Evolutionary conservation across 129 eudicot genomes (phyloP).

Genomic region (Mikania micrantha): DNA sequence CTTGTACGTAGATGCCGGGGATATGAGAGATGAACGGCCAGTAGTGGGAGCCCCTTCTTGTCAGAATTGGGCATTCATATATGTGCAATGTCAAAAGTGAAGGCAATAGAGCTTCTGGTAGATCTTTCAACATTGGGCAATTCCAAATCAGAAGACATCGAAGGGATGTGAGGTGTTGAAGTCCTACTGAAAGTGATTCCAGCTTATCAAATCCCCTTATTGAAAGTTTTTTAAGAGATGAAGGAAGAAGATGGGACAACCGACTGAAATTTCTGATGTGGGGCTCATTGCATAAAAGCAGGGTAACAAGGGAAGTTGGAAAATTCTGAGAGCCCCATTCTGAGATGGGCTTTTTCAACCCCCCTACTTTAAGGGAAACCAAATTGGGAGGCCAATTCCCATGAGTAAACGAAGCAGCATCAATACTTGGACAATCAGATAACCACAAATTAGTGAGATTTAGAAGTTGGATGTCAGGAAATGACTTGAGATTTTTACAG

Average conservation of each 20-base stretch:
- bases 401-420: background rate
- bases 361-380: no score
- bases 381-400: background rate
- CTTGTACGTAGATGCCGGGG: background rate
- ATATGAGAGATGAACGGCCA: constrained; percentile 2
- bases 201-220: background rate
- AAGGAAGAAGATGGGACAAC: background rate
- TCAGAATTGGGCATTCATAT: background rate
- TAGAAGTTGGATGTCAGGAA: no score
- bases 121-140: constrained; percentile 1
- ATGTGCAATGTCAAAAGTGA: background rate
- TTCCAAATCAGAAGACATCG: rapidly evolving
- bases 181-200: background rate
- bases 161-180: constrained; percentile 18
- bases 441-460: no score
- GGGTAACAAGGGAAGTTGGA: background rate
- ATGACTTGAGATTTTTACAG: background rate
- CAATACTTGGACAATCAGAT: background rate
- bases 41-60: background rate
- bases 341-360: no score
- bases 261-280: background rate
- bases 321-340: no score
- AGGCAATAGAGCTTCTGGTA: constrained; percentile 6
- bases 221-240: background rate
- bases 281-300: background rate